phyloP scores from a whole-genome alignment of 1,284 basidiomycete genomes.

The Ganoderma leucocontextum region DNA sequence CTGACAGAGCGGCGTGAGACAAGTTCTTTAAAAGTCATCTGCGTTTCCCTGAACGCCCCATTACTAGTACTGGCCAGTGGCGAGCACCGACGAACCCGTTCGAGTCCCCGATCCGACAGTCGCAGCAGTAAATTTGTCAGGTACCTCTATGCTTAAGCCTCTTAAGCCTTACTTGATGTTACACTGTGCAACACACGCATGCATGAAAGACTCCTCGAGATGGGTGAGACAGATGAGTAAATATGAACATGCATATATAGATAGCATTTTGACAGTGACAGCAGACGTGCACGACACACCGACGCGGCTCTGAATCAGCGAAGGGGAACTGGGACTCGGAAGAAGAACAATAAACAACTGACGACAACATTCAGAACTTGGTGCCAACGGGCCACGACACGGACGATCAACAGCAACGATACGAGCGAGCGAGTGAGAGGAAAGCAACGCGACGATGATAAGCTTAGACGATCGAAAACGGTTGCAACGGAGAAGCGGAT shows the following conservation, averaged over 20 bases:
- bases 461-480: not conserved
- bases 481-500: not conserved
- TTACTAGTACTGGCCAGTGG: too few relatives aligned
- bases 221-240: not conserved
- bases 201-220: not conserved
- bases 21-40: too few relatives aligned
- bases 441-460: slow-evolving; percentile 59
- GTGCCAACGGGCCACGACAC: not conserved
- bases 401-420: not conserved
- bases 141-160: too few relatives aligned
- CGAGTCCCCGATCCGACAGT: too few relatives aligned
- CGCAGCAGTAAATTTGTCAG: too few relatives aligned
- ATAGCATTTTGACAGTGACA: slow-evolving; percentile 7
- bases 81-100: too few relatives aligned
- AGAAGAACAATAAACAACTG: not conserved
- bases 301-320: not conserved
- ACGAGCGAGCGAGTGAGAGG: slow-evolving; percentile 35
- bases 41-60: too few relatives aligned
- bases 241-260: not conserved
- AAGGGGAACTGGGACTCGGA: not conserved
- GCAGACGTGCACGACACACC: not conserved
- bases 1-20: not conserved
- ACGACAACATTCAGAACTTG: not conserved
- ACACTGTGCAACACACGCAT: not conserved
- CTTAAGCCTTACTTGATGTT: not conserved